Evolutionary conservation across 495 filamentous ascomycete species (phyloP), one percentile per base, ranked within the genome.

Genomic region (Penicillium coffeae): DNA sequence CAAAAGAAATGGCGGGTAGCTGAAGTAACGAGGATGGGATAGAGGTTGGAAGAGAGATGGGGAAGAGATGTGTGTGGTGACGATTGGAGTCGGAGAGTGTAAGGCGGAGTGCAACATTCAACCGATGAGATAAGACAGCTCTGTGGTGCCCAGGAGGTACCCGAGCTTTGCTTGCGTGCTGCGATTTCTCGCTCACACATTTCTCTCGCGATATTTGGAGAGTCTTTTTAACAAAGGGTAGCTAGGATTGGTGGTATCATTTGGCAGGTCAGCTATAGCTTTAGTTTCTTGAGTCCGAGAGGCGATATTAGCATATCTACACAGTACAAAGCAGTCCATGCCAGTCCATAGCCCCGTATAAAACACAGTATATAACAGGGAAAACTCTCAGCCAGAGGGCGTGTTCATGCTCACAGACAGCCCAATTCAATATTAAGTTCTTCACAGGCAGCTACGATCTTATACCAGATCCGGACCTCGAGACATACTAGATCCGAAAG

Each of bases 21-120:
- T 21, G 37, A 45, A 21, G 32, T 45, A 14, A 52, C 34, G 47
- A 22, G 21, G 21, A 38, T 25, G 33, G 42, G 38, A 52, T 36
- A 37, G 21, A 44, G 27, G 38, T 30, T 32, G n/a, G 36, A 19
- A 32, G 51, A 10, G 43, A 42, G 44, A 45, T 42, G 32, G 38
- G 20, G 41, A 51, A 48, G 42, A 43, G 45, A 58, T 21, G 62
- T 55, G 46, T 56, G 54, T 56, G 52, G 59, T 68, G 66, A 62
- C 66, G 62, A 56, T 53, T 54, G 46, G 51, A 58, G 68, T 62
- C 65, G 69, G 68, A 61, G 68, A 64, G 59, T 63, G 68, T 45
- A 48, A 71, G 65, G 63, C 57, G 56, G 53, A 65, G 69, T 64
- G 70, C 67, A 72, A 64, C 52, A 52, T 47, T 51, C 37, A 37